Base-by-base conservation (phyloP, 2,329 filamentous ascomycete species). In the Stachybotrys echinatus region DNA sequence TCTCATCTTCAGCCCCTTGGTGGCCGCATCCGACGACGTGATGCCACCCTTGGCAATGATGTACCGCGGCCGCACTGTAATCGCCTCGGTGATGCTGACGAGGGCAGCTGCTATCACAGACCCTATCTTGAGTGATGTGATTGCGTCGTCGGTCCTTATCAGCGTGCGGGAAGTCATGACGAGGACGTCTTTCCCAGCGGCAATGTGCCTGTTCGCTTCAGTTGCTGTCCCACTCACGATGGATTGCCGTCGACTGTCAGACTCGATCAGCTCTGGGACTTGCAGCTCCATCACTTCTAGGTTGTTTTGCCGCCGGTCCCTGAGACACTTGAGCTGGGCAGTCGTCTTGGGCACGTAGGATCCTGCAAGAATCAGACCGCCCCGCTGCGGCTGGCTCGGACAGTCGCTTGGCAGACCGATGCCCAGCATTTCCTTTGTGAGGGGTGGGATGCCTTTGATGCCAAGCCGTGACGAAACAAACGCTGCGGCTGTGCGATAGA, bases 11-110 rank as follows among this genome's bases (percentile, higher is more conserved):
- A 83, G 57, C 0, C 74, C 76, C 48, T 81, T 81, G 0, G 76
- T 81, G 0, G 79, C 80, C 47, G 74, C 74, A 54, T 83, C 79
- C 0, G 77, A 81, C 2, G 75, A 79, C 0, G 80, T 83, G 50
- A 83, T 83, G 20, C 80, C 79, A 1, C 80, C 79, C 64, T 79
- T 83, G 3, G 79, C 78, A 58, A 83, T 79, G 4, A 83, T 62
- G 58, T 81, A 83, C 50, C 77, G 64, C 8, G 79, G 79, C 18
- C 72, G 65, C 3, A 72, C 66, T 12, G 72, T 61, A 31, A 83
- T 51, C 3, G 60, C 55, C 17, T 65, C 62, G 18, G 81, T 54
- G 42, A 83, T 71, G 8, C 64, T 61, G 1, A 82, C 79, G 21
- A 82, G 64, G 2, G 75, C 71, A 22, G 68, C 66, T 0, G 78